Evolutionary conservation across 2,329 filamentous ascomycete species (phyloP).

Genomic region (Diaporthe nobilis): DNA sequence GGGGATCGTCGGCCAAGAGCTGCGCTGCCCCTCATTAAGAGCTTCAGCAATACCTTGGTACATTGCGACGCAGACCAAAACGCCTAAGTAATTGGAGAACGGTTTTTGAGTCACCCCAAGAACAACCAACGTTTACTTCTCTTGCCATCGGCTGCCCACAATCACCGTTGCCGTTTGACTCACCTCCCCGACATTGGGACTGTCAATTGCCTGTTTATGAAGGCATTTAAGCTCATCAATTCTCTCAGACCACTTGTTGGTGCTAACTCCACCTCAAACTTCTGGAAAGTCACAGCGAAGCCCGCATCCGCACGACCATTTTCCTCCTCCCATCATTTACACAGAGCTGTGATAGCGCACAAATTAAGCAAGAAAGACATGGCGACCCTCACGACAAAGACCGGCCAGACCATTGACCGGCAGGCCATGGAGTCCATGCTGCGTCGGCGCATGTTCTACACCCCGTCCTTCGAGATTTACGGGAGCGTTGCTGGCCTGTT

Average conservation of each 20-base stretch:
- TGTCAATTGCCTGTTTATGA: slow-evolving; percentile 46
- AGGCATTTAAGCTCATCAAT: slow-evolving; percentile 42
- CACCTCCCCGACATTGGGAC: neutral
- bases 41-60: slow-evolving; percentile 13
- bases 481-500: slow-evolving; percentile 90
- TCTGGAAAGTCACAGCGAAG: slow-evolving; percentile 22
- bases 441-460: slow-evolving; percentile 92
- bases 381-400: slow-evolving; percentile 75
- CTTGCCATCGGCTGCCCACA: neutral
- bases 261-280: slow-evolving; percentile 41
- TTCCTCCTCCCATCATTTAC: slow-evolving; percentile 6
- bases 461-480: slow-evolving; percentile 96
- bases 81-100: neutral
- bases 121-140: neutral
- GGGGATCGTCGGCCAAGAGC: neutral
- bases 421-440: slow-evolving; percentile 86
- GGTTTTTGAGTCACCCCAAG: slow-evolving; percentile 31
- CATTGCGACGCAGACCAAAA: neutral
- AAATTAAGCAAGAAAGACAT: slow-evolving; percentile 27
- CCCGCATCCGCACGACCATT: slow-evolving; percentile 39
- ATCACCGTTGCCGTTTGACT: slow-evolving; percentile 4
- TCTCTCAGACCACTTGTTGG: slow-evolving; percentile 46
- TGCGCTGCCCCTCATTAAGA: slow-evolving; percentile 16
- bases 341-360: neutral
- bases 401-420: slow-evolving; percentile 91